Percentiles rank a stretch among this genome's conserved stretches.
Conservation (phyloP, 495 filamentous ascomycete genomes). For the Xylaria palmicola region DNA sequence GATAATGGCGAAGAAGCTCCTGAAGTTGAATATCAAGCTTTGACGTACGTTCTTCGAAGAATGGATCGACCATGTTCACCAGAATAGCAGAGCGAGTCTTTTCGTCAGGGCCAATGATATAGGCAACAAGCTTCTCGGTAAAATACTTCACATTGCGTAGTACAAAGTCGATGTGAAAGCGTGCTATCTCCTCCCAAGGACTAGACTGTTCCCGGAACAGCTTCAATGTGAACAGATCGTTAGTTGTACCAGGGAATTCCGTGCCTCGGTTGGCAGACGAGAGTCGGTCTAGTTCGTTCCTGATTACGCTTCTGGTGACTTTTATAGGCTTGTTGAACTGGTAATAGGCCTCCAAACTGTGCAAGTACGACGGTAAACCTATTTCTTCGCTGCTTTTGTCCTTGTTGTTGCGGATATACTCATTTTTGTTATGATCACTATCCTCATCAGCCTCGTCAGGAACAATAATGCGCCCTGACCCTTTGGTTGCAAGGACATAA, state of each 20-base stretch:
- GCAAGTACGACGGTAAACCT: constrained; percentile 22
- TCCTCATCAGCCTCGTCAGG: neutral
- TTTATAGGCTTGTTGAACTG: constrained; percentile 19
- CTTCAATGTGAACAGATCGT: constrained; percentile 33
- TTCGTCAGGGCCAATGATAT: constrained; percentile 27
- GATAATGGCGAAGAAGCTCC: constrained; percentile 41
- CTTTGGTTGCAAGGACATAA: constrained; percentile 20
- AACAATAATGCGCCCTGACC: constrained; percentile 24
- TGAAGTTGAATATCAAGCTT: constrained; percentile 33
- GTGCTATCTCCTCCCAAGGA: constrained; percentile 33
- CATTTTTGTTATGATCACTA: neutral
- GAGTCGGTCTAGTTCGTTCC: constrained; percentile 9
- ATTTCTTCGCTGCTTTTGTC: neutral
- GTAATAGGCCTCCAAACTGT: constrained; percentile 20
- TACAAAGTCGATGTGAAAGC: constrained; percentile 26
- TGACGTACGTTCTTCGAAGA: constrained; percentile 33
- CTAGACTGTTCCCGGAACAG: constrained; percentile 34
- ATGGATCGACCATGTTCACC: constrained; percentile 32
- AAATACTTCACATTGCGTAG: constrained; percentile 27
- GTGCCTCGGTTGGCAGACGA: constrained; percentile 23
- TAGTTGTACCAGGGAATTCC: constrained; percentile 35
- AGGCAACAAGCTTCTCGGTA: constrained; percentile 27
- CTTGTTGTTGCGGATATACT: too few relatives aligned
- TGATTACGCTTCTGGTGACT: constrained; percentile 14
- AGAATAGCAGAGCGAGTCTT: constrained; percentile 29